phyloP scores from a whole-genome alignment of 2,329 filamentous ascomycete species.

The Sclerotinia subarctica region DNA sequence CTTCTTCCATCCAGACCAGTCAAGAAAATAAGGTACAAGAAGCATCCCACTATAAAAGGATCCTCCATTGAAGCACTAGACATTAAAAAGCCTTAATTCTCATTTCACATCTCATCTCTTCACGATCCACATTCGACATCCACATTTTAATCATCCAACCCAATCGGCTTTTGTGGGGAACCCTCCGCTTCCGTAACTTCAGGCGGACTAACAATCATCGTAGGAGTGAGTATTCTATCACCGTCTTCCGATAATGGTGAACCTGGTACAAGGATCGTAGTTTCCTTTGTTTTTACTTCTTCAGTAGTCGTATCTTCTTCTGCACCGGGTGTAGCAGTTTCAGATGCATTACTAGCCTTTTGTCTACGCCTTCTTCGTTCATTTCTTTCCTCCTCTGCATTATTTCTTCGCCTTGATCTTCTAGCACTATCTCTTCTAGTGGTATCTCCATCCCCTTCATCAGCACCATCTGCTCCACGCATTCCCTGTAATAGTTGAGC shows the following conservation, averaged over 20 bases:
- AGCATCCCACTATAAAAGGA: slow-evolving; percentile 15
- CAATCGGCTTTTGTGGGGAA: slow-evolving; percentile 31
- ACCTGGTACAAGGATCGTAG: slow-evolving; percentile 17
- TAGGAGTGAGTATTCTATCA: slow-evolving; percentile 31
- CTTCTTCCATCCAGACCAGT: neutral
- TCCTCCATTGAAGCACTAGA: slow-evolving; percentile 24
- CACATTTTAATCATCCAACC: slow-evolving; percentile 32
- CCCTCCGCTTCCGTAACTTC: slow-evolving; percentile 28
- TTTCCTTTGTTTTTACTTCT: slow-evolving; percentile 21
- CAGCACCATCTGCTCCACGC: slow-evolving; percentile 55
- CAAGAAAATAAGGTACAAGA: slow-evolving; percentile 18
- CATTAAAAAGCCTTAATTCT: slow-evolving; percentile 27
- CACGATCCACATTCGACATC: slow-evolving; percentile 30
- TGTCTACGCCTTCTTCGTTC: slow-evolving; percentile 64
- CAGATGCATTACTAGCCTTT: slow-evolving; percentile 46
- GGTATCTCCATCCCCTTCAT: slow-evolving; percentile 49
- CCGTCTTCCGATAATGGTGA: slow-evolving; percentile 22
- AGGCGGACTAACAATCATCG: slow-evolving; percentile 37
- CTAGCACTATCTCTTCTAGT: slow-evolving; percentile 61
- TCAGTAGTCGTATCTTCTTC: slow-evolving; percentile 25
- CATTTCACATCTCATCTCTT: slow-evolving; percentile 23
- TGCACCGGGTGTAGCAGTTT: slow-evolving; percentile 18
- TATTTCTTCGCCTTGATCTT: slow-evolving; percentile 55
- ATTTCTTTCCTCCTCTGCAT: slow-evolving; percentile 74
- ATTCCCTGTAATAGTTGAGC: slow-evolving; percentile 82